Conservation (phyloP, 148 eudicot genomes). For the Rhododendron ovatum region DNA sequence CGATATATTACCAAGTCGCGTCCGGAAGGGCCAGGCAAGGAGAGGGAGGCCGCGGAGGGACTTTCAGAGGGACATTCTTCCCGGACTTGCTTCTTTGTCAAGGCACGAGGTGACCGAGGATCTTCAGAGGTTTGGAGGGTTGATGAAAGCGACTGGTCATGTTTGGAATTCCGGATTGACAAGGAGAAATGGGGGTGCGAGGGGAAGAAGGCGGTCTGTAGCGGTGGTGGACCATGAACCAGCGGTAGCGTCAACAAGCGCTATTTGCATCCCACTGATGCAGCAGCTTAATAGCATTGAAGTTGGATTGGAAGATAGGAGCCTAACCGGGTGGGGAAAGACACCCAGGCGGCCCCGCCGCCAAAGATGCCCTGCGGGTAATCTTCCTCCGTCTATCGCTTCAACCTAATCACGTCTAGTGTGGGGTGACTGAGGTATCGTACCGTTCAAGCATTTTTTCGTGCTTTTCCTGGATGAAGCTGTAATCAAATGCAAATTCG, state of each 20-base stretch:
- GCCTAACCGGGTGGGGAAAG: constrained; percentile 92
- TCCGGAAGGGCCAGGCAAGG: constrained; percentile 59
- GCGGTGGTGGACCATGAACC: constrained; percentile 30
- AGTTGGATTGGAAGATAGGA: constrained; percentile 55
- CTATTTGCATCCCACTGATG: constrained; percentile 28
- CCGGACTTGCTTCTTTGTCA: constrained; percentile 70
- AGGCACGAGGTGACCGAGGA: constrained; percentile 93
- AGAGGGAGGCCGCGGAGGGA: constrained; percentile 84
- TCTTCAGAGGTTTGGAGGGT: constrained; percentile 77
- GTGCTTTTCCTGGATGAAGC: neutral
- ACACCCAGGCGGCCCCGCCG: constrained; percentile 82
- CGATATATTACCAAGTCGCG: constrained; percentile 24
- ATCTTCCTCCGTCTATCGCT: constrained; percentile 40
- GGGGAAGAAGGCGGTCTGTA: constrained; percentile 56
- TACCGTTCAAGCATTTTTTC: neutral
- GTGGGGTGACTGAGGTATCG: neutral
- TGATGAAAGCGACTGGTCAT: constrained; percentile 88
- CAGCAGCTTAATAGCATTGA: constrained; percentile 41
- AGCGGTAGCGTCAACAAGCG: neutral
- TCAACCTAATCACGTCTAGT: constrained; percentile 27
- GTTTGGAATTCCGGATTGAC: constrained; percentile 56
- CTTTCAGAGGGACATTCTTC: constrained; percentile 89
- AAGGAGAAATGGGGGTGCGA: constrained; percentile 47
- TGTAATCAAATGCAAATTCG: neutral
- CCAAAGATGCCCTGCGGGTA: constrained; percentile 72